phyloP scores from a whole-genome alignment of 805 yeast genomes.

The Candida silvicultrix region DNA sequence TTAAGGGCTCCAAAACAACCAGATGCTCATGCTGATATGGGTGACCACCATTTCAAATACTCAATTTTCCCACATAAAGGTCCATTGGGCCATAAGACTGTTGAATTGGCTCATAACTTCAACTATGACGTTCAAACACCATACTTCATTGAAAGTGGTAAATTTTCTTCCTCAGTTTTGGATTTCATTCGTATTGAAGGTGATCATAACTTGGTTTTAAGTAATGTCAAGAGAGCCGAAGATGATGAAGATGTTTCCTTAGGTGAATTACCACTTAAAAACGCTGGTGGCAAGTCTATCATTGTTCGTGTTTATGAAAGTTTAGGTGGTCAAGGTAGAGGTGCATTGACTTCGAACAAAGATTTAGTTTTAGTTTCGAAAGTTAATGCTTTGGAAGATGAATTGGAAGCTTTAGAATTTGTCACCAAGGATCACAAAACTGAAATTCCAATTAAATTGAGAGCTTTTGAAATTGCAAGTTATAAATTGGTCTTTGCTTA shows the following conservation, averaged over 20 bases:
- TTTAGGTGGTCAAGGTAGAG: constrained; percentile 70
- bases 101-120: constrained; percentile 72
- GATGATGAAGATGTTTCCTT: constrained; percentile 54
- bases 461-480: constrained; percentile 74
- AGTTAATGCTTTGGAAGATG: constrained; percentile 35
- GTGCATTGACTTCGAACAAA: constrained; percentile 39
- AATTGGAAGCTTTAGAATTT: constrained; percentile 22
- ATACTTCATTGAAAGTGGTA: constrained; percentile 11
- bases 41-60: constrained; percentile 72
- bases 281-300: constrained; percentile 42
- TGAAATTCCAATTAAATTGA: constrained; percentile 38
- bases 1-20: constrained; percentile 92
- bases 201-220: constrained; percentile 55
- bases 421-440: constrained; percentile 11
- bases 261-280: constrained; percentile 40
- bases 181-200: constrained; percentile 35
- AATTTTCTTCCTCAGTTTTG: constrained; percentile 17
- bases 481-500: constrained; percentile 25
- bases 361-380: constrained; percentile 22
- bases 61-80: constrained; percentile 83
- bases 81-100: constrained; percentile 53
- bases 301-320: constrained; percentile 80
- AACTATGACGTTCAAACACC: constrained; percentile 41
- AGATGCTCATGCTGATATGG: constrained; percentile 93
- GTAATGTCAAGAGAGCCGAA: constrained; percentile 83